A percentile compares a stretch with the other conserved stretches of the same genome.
Evolutionary conservation across 345 rosid genomes (phyloP).

Genomic region (Toxicodendron radicans): DNA sequence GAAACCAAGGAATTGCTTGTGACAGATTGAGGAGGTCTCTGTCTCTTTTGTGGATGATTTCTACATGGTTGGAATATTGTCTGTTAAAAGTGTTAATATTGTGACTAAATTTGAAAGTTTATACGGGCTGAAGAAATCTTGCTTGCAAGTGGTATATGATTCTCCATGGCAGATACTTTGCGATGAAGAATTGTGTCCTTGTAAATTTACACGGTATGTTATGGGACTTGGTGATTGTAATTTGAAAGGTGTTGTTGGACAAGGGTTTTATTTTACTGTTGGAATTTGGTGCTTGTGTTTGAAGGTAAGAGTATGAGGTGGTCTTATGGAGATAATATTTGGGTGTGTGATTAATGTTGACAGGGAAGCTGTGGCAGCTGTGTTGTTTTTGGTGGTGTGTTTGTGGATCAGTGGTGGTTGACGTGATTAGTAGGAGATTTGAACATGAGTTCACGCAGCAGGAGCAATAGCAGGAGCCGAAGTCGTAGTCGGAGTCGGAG

Average conservation of each 20-base stretch:
- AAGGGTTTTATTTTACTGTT: conserved; percentile 20
- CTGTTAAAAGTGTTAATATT: background rate
- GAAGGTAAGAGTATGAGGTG: conserved; percentile 25
- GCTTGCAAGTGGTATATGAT: conserved; percentile 16
- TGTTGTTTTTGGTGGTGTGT: conserved; percentile 30
- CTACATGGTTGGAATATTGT: conserved; percentile 11
- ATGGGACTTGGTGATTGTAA: conserved; percentile 18
- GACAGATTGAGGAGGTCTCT: conserved; percentile 6
- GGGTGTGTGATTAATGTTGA: conserved; percentile 33
- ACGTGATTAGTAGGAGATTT: conserved; percentile 19
- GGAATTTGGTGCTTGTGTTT: conserved; percentile 28
- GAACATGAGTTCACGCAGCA: conserved; percentile 41
- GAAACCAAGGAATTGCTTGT: conserved; percentile 15
- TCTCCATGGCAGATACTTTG: background rate
- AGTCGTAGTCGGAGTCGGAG: conserved; percentile 29
- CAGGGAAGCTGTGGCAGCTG: conserved; percentile 31
- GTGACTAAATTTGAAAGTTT: background rate
- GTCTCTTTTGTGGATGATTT: conserved; percentile 2
- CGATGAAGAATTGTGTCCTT: conserved; percentile 7
- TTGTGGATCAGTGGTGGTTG: conserved; percentile 33
- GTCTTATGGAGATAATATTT: conserved; percentile 27
- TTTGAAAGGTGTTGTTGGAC: conserved; percentile 19
- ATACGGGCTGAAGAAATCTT: conserved; percentile 9
- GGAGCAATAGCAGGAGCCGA: conserved; percentile 32
- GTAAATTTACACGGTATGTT: conserved; percentile 10